Percentiles rank a stretch among this genome's conserved stretches.
Conservation (phyloP, 306 rosid genomes). For the Ormosia emarginata region DNA sequence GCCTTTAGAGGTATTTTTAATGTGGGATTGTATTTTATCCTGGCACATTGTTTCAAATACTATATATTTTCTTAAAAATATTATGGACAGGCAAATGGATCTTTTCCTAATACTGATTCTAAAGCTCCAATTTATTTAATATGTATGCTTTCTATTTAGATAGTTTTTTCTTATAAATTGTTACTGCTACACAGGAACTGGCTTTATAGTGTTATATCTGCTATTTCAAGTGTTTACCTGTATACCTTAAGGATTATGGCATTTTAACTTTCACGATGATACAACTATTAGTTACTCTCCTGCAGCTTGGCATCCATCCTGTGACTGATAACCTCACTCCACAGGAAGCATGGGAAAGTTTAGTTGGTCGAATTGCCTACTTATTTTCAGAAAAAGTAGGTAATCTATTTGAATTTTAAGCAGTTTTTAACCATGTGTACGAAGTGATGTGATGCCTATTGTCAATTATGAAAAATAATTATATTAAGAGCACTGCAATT, state of each 20-base stretch:
- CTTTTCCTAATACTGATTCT: neutral
- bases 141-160: neutral
- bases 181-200: neutral
- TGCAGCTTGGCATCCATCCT: conserved; percentile 69
- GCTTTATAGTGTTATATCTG: neutral
- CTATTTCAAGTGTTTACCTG: conserved; percentile 10
- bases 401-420: conserved; percentile 16
- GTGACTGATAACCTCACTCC: conserved; percentile 39
- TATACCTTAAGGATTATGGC: neutral
- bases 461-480: conserved; percentile 3
- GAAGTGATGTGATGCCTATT: neutral
- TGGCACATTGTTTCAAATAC: neutral
- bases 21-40: neutral
- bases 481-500: neutral
- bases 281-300: conserved; percentile 19
- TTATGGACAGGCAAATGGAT: conserved; percentile 3
- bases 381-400: conserved; percentile 79
- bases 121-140: neutral
- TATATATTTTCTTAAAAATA: neutral
- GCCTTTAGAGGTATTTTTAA: neutral
- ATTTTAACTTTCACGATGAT: conserved; percentile 8
- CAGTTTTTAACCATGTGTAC: neutral
- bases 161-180: neutral
- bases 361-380: conserved; percentile 47
- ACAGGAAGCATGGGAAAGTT: conserved; percentile 54